These are phyloP conservation scores for Phytophthora multivora DNA, from an alignment of 352 stramenopile genomes.

Conservation along the genomic window DNA sequence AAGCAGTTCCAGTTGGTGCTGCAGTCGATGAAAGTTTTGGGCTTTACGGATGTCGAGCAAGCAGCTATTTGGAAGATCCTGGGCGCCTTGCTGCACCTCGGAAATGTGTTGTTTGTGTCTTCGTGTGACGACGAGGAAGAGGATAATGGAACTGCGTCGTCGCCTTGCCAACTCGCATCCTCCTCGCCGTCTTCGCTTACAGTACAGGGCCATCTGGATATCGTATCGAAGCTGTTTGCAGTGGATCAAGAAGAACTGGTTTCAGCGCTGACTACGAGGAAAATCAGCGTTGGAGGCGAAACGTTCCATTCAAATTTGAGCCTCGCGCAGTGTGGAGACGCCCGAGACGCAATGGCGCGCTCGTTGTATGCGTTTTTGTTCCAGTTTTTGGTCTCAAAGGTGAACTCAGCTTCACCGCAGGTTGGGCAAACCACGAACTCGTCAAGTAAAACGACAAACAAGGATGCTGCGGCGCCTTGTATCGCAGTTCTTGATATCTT, in stretches of 20 bases:
- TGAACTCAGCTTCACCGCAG: conserved; percentile 63
- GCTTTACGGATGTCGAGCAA: conserved; percentile 68
- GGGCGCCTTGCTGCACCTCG: conserved; percentile 80
- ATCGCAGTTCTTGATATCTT: conserved; percentile 93
- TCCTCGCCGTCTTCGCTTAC: conserved; percentile 41
- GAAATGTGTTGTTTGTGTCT: conserved; percentile 77
- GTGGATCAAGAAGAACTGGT: conserved; percentile 57
- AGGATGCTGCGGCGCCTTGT: conserved; percentile 34
- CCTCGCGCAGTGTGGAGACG: conserved; percentile 66
- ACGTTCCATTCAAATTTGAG: conserved; percentile 70
- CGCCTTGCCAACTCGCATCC: conserved; percentile 42
- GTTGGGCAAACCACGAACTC: conserved; percentile 9
- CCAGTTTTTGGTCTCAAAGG: conserved; percentile 78
- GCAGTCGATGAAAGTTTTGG: conserved; percentile 75
- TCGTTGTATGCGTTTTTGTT: conserved; percentile 87
- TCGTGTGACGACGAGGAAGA: conserved; percentile 60
- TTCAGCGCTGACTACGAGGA: conserved; percentile 62
- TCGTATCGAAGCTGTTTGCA: conserved; percentile 47
- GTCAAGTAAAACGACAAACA: conserved; percentile 18
- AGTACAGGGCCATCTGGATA: conserved; percentile 46
- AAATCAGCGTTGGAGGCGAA: conserved; percentile 73
- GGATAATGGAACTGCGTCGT: conserved; percentile 41
- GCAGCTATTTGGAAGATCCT: conserved; percentile 69
- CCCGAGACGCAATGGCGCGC: conserved; percentile 72
- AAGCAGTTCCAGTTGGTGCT: conserved; percentile 67